These are phyloP conservation scores for Caloboletus inedulis DNA, from an alignment of 1,284 basidiomycete species.

Conservation along the genomic window DNA sequence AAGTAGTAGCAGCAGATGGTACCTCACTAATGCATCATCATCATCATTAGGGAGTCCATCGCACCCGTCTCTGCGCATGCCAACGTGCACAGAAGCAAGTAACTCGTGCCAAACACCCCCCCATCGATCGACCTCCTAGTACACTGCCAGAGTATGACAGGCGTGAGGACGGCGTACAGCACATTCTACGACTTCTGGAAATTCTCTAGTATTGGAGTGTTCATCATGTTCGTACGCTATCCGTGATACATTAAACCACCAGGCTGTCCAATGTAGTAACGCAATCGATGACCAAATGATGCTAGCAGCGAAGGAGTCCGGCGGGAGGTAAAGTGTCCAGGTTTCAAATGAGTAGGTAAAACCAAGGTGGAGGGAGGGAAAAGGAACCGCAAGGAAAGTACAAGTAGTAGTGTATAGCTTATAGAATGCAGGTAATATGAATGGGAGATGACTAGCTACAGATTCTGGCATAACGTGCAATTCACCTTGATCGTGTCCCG, in stretches of 20 bases:
- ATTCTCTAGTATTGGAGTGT: conserved; percentile 12
- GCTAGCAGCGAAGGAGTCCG: conserved; percentile 16
- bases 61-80: too few relatives aligned
- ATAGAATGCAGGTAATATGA: conserved; percentile 29
- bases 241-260: conserved; percentile 24
- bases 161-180: not conserved
- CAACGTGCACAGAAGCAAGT: too few relatives aligned
- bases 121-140: too few relatives aligned
- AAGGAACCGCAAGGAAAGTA: conserved; percentile 17
- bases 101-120: too few relatives aligned
- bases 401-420: conserved; percentile 32
- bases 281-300: conserved; percentile 8
- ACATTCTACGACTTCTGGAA: not conserved
- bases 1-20: too few relatives aligned
- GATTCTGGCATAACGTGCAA: conserved; percentile 66
- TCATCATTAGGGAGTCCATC: too few relatives aligned
- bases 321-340: conserved; percentile 18
- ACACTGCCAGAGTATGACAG: too few relatives aligned
- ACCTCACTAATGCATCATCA: not conserved
- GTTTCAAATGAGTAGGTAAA: conserved; percentile 4
- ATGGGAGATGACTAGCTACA: conserved; percentile 44
- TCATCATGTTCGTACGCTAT: conserved; percentile 27
- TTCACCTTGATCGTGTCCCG: conserved; percentile 54
- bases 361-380: not conserved
- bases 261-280: conserved; percentile 16